Evolutionary conservation across 1,284 basidiomycete genomes (phyloP).

Genomic region (Ustilago loliicola): DNA sequence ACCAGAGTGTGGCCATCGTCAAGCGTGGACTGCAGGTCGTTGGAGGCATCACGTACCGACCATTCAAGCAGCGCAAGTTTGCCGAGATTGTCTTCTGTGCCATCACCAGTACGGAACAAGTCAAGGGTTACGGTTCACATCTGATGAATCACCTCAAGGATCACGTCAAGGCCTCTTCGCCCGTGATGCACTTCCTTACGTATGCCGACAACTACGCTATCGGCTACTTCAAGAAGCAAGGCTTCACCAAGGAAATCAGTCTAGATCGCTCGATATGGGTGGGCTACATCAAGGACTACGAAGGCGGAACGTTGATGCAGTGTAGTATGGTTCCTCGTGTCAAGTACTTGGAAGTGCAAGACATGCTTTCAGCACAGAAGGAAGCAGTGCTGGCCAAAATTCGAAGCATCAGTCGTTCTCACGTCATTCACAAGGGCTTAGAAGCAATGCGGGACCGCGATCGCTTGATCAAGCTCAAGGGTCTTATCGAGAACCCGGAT

Average conservation of each 20-base stretch:
- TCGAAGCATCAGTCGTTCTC: conserved; percentile 85
- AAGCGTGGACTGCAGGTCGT: conserved; percentile 96
- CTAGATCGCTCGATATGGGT: conserved; percentile 93
- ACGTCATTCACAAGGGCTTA: conserved; percentile 87
- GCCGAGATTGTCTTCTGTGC: conserved; percentile 99
- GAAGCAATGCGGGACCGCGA: conserved; percentile 79
- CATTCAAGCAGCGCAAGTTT: conserved; percentile 93
- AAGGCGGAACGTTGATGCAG: conserved; percentile 99
- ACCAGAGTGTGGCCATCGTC: conserved; percentile 91
- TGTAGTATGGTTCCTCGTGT: conserved; percentile 93
- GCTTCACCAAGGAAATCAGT: conserved; percentile 94
- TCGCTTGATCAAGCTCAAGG: conserved; percentile 50
- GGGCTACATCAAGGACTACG: conserved; percentile 99
- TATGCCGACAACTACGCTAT: conserved; percentile 99
- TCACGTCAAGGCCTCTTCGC: conserved; percentile 84
- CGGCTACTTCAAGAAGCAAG: conserved; percentile 97
- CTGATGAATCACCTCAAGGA: conserved; percentile 99
- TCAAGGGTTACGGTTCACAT: conserved; percentile 98
- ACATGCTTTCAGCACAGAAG: conserved; percentile 84
- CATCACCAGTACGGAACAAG: conserved; percentile 94
- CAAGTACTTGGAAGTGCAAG: conserved; percentile 86
- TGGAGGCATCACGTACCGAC: conserved; percentile 96
- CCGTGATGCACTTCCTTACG: conserved; percentile 92
- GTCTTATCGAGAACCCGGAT: conserved; percentile 52
- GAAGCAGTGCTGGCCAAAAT: conserved; percentile 83